Evolutionary conservation across 2,329 filamentous ascomycete species (phyloP).

Genomic region (Phialophora chinensis): DNA sequence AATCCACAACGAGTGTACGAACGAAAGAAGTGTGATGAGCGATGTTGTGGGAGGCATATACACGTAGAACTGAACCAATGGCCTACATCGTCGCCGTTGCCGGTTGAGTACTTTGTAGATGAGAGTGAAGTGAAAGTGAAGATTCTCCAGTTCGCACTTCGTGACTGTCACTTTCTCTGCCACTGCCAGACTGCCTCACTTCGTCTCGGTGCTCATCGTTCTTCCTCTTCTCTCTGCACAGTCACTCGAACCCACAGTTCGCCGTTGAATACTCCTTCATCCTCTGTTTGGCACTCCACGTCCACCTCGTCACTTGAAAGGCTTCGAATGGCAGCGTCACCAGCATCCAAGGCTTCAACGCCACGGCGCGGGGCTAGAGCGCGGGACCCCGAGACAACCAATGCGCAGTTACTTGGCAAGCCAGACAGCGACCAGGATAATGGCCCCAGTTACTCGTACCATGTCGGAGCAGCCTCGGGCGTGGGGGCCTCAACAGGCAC

Average conservation of each 20-base stretch:
- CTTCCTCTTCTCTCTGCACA: neutral
- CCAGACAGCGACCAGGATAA: slow-evolving; percentile 5
- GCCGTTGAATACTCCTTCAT: neutral
- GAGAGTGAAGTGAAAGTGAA: slow-evolving; percentile 19
- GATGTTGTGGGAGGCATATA: slow-evolving; percentile 15
- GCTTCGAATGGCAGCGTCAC: neutral
- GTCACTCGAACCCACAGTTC: neutral
- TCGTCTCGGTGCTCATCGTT: neutral
- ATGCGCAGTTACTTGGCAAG: slow-evolving; percentile 7
- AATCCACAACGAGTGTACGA: slow-evolving; percentile 45
- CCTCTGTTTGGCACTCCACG: neutral
- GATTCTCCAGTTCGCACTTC: neutral
- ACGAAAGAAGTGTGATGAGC: slow-evolving; percentile 48
- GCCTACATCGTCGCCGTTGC: neutral
- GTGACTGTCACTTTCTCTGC: slow-evolving; percentile 2
- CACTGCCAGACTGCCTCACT: neutral
- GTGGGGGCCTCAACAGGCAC: too few relatives aligned
- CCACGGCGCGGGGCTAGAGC: slow-evolving; percentile 12
- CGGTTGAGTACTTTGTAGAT: neutral
- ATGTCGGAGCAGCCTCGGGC: neutral
- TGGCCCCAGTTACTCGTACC: neutral
- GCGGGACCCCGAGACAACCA: slow-evolving; percentile 8
- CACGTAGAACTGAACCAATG: slow-evolving; percentile 17
- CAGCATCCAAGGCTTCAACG: slow-evolving; percentile 2
- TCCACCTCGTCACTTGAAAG: neutral